These are phyloP conservation scores for Globisporangium orthogonon DNA, from an alignment of 352 stramenopile species.

Conservation along the genomic window DNA sequence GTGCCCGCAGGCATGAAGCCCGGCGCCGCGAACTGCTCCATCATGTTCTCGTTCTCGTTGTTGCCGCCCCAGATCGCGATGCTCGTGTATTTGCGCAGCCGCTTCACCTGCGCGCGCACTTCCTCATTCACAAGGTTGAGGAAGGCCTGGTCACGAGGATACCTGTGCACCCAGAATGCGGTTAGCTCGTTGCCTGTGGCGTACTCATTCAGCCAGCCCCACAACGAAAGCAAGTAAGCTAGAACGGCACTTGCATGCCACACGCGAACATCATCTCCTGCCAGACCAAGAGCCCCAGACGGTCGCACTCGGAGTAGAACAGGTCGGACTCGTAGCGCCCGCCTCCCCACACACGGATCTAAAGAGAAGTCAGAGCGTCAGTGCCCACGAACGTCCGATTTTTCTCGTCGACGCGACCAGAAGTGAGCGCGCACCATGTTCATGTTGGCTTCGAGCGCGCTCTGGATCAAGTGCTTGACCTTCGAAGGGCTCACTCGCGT, in stretches of 20 bases:
- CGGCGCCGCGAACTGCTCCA: slow-evolving; percentile 62
- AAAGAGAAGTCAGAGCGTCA: not conserved
- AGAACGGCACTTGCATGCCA: slow-evolving; percentile 46
- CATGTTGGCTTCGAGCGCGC: slow-evolving; percentile 63
- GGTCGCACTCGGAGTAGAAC: slow-evolving; percentile 81
- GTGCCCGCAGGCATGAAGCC: slow-evolving; percentile 42
- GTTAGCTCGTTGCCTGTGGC: not conserved
- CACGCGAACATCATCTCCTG: slow-evolving; percentile 91
- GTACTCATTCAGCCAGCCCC: not conserved
- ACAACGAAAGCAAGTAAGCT: not conserved
- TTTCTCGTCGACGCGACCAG: not conserved
- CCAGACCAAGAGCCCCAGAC: slow-evolving; percentile 82
- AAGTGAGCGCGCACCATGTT: slow-evolving; percentile 54
- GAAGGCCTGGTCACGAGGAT: slow-evolving; percentile 59
- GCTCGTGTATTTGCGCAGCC: slow-evolving; percentile 72
- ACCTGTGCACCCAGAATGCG: slow-evolving; percentile 9
- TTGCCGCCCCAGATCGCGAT: slow-evolving; percentile 88
- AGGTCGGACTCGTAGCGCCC: slow-evolving; percentile 78
- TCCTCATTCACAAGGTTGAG: slow-evolving; percentile 48
- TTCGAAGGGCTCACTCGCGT: slow-evolving; percentile 35
- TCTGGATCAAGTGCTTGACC: slow-evolving; percentile 44
- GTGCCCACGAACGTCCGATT: not conserved
- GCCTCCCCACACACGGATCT: slow-evolving; percentile 85
- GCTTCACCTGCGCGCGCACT: slow-evolving; percentile 50
- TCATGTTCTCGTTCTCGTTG: slow-evolving; percentile 90